Evolutionary conservation across 768 basidiomycete species (phyloP), one percentile per base, ranked within the genome.

Genomic region (Boletus coccyginus): DNA sequence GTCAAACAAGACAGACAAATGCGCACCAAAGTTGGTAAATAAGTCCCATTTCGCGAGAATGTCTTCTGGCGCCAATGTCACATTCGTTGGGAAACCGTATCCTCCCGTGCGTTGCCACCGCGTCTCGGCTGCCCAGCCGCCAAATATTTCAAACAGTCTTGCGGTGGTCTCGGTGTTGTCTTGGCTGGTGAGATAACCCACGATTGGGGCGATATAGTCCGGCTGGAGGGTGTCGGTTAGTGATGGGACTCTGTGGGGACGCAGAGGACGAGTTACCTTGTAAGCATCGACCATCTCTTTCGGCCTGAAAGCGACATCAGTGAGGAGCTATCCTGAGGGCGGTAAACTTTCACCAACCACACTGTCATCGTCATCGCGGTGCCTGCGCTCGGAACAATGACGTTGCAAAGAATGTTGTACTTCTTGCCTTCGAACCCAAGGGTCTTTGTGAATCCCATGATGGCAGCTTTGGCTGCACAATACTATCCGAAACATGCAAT

Each of bases 61-160:
- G 53, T 87, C 85, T 72, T 98, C 97, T 0, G 94, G 90, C 9
- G 85, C 85, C 59, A 90, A 80, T 4, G 80, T 77, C 56, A 79
- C 80, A 68, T 87, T 87, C 36, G 87, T 81, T 6, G 94, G 88
- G 85, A 98, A 98, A 8, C 90, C 88, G 66, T 87, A 75, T 11
- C 95, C 97, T 2, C 87, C 89, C 10, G 92, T 78, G 14, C 93
- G 85, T 71, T 98, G 90, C 95, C 96, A 99, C 55, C 96, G 81
- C 33, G 90, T 87, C 71, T 94, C 85, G 1, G 92, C 92, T 4
- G 89, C 88, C 91, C 94, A 98, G 0, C 96, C 97, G 24, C 90
- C 94, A 14, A 81, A 81, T 40, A 94, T 82, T 71, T 98, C 95
- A 70, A 95, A 95, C 48, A 99, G 68, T 7, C 77, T 75, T 9